Conservation (phyloP, 331 rosid species). For the Arachis monticola region DNA sequence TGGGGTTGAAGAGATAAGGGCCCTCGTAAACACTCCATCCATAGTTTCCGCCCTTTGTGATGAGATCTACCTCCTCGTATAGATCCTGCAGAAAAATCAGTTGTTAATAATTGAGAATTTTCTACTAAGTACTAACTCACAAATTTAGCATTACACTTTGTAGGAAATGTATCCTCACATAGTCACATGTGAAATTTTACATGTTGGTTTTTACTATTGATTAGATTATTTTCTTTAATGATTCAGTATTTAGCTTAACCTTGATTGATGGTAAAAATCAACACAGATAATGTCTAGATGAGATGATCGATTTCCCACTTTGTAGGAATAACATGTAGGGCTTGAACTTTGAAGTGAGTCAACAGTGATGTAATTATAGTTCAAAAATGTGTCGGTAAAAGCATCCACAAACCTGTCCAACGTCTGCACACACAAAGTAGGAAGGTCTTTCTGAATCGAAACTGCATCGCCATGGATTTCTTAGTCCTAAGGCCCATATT, state of each 20-base stretch:
- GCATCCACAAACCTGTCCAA: conserved; percentile 63
- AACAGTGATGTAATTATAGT: background rate
- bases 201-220: too few species aligned
- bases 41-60: conserved; percentile 86
- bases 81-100: conserved; percentile 55
- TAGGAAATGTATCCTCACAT: background rate
- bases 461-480: conserved; percentile 98
- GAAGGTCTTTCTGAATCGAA: conserved; percentile 75
- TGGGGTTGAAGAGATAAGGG: conserved; percentile 45
- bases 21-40: conserved; percentile 88
- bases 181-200: too few species aligned
- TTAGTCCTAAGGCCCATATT: conserved; percentile 83
- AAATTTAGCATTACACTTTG: background rate
- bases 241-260: too few species aligned
- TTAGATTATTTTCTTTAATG: too few species aligned
- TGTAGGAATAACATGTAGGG: too few species aligned
- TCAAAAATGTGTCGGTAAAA: background rate
- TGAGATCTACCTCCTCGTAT: conserved; percentile 79
- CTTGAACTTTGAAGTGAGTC: background rate
- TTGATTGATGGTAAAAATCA: too few species aligned
- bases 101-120: conserved; percentile 6
- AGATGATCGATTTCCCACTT: too few species aligned
- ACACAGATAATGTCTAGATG: too few species aligned
- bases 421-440: conserved; percentile 80
- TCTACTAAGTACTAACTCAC: conserved; percentile 11